Evolutionary conservation across 2,329 filamentous ascomycete species (phyloP).

Genomic region (Calonectria pseudoreteaudii): DNA sequence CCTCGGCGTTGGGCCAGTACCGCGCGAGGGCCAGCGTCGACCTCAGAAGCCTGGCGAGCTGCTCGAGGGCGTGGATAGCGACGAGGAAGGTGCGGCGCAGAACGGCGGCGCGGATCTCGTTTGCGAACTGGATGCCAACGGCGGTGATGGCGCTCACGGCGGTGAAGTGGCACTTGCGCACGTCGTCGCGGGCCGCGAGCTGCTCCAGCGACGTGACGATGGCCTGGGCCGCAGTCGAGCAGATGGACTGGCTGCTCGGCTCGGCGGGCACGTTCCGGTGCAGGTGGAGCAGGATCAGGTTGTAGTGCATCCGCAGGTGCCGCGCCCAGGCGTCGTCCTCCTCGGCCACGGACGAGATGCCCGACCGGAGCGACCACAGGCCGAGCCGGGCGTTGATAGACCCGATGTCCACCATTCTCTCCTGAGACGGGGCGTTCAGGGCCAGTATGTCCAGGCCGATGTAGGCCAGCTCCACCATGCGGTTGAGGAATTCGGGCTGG

Average conservation of each 20-base stretch:
- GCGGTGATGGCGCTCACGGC: conserved; percentile 40
- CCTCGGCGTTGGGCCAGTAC: conserved; percentile 41
- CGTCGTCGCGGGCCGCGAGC: conserved; percentile 31
- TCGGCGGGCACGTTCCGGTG: conserved; percentile 33
- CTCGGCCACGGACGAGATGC: conserved; percentile 39
- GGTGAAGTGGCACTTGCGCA: conserved; percentile 40
- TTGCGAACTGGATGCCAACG: conserved; percentile 38
- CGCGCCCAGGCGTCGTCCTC: conserved; percentile 36
- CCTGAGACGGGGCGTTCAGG: conserved; percentile 33
- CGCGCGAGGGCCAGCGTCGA: conserved; percentile 31
- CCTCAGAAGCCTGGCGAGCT: conserved; percentile 30
- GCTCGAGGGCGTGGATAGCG: conserved; percentile 37
- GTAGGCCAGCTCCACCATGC: conserved; percentile 37
- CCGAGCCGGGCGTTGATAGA: conserved; percentile 39
- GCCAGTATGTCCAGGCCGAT: conserved; percentile 39
- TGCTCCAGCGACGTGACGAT: conserved; percentile 39
- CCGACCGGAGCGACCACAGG: conserved; percentile 38
- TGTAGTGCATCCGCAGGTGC: conserved; percentile 42
- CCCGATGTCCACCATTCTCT: conserved; percentile 30
- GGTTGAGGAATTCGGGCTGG: conserved; percentile 37
- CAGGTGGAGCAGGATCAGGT: conserved; percentile 37
- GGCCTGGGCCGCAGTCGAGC: conserved; percentile 40
- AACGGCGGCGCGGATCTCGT: conserved; percentile 38
- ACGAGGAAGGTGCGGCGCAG: conserved; percentile 33
- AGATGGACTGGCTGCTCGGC: conserved; percentile 36